Evolutionary conservation across 73 alveolate species (phyloP), one percentile per base, ranked within the genome.

Genomic region (Paramecium caudatum): DNA sequence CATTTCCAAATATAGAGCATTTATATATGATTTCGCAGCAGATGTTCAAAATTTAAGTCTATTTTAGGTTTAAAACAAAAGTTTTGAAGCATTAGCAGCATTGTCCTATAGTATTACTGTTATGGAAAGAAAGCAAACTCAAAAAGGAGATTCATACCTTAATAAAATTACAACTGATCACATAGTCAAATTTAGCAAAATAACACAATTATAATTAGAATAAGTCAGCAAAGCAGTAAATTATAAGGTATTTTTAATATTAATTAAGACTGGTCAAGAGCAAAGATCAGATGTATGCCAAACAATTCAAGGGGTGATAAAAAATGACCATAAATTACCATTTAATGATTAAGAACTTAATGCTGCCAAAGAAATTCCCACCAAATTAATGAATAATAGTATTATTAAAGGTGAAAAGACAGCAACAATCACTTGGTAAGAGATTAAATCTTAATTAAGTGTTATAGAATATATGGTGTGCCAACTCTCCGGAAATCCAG

Each of bases 281-380:
- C n/a, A n/a, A 55, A 55, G 6, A 23, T 10, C 1, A 23, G 45
- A 55, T 27, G 30, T 23, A 16, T 55, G 17, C 23, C 12, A 55
- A 55, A 21, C 23, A 21, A 55, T 55, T 23, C 32, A 27, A 23
- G 0, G 13, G 1, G 30, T 13, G 30, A 25, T 55, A 0, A n/a
- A n/a, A n/a, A 55, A 55, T 27, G 80, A 55, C 7, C 80, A 55
- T 10, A 55, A 21, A 55, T 55, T 65, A 15, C 83, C 83, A 65
- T 65, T 65, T 65, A 65, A 36, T 65, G 83, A 65, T 12, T 3
- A 0, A 0, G 83, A 65, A 65, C 4, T 1, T 13, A 65, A 16
- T 30, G 83, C 32, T 13, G 10, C 25, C 17, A 17, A 9, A 10
- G 83, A 65, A 1, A 13, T 65, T 3, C 83, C 83, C 13, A 10